A percentile compares a stretch with the other conserved stretches of the same genome.
Evolutionary conservation across 2,329 filamentous ascomycete genomes (phyloP).

Genomic region (Beauveria caledonica): DNA sequence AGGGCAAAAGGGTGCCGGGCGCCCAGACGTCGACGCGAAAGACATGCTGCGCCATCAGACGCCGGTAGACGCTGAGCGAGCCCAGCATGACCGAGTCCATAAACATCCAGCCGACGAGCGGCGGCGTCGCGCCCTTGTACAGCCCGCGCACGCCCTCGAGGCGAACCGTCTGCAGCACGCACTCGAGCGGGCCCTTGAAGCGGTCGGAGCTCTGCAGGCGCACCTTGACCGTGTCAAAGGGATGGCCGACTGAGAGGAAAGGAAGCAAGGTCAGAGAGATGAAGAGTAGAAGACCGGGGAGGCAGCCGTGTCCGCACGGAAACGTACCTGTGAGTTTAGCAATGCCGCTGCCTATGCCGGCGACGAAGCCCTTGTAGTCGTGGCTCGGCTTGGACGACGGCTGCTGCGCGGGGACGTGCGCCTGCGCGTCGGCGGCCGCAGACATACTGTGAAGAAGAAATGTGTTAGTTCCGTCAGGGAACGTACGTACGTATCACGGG

Average conservation of each 20-base stretch:
- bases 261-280: background rate
- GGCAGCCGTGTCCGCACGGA: too few species aligned
- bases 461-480: too few species aligned
- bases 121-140: conserved; percentile 91
- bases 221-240: conserved; percentile 96
- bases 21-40: conserved; percentile 46
- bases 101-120: conserved; percentile 94
- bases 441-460: background rate
- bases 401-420: conserved; percentile 23
- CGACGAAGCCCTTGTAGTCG: conserved; percentile 91
- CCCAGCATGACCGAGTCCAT: conserved; percentile 93
- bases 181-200: conserved; percentile 82
- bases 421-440: background rate
- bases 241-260: conserved; percentile 50
- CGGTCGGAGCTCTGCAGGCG: conserved; percentile 77
- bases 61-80: conserved; percentile 82
- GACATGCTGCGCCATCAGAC: conserved; percentile 70
- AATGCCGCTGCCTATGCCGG: conserved; percentile 90
- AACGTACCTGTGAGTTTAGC: conserved; percentile 70
- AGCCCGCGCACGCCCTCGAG: conserved; percentile 79
- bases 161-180: conserved; percentile 72
- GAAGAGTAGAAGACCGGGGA: background rate
- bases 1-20: conserved; percentile 18
- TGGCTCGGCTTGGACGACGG: conserved; percentile 21
- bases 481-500: too few species aligned